Base-by-base conservation (phyloP, 1,284 basidiomycete species). In the Cryptococcus sp. region DNA sequence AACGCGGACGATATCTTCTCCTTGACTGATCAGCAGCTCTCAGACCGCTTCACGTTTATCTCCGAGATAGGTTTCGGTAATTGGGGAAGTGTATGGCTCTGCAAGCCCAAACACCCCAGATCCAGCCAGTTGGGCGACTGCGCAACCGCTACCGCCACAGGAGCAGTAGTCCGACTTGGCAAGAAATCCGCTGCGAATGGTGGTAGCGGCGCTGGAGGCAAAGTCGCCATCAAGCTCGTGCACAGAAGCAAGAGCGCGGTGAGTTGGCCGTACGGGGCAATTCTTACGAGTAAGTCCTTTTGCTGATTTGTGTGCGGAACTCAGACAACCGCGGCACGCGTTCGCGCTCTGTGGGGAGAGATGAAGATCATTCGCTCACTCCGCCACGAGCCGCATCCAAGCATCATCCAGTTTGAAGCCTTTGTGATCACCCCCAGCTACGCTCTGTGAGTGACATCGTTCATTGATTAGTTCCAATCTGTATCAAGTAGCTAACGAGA, bases 341-440 rank as follows among this genome's bases (percentile, higher is more conserved):
- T 96, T 54, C 83, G 86, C 67, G 92, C 91, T 52, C 81, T 94
- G 79, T 94, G 89, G 91, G 91, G 91, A 72, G 91, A 94, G 81
- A 93, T 93, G 91, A 93, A 93, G 82, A 88, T 93, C 64, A 86
- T 94, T 62, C 83, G 88, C 63, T 81, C 85, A 13, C 85, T 95
- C 73, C 88, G 88, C 76, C 79, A 85, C 50, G 87, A 91, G 69
- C 85, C 87, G 8, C 93, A 96, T 74, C 91, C 91, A 0, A 89
- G 89, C 62, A 88, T 97, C 74, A 88, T 97, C 65, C 85, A 86
- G 8, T 95, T 97, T 77, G 87, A 93, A 68, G 89, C 89, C 3
- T 95, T 96, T 81, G 87, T 95, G 70, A 90, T 96, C 66, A 92
- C 91, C 0, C 90, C 91, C 3, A 88, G 86, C 37, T 94, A 89